Evolutionary conservation across 352 stramenopile genomes (phyloP).

Genomic region (Phytophthora chlamydospora): DNA sequence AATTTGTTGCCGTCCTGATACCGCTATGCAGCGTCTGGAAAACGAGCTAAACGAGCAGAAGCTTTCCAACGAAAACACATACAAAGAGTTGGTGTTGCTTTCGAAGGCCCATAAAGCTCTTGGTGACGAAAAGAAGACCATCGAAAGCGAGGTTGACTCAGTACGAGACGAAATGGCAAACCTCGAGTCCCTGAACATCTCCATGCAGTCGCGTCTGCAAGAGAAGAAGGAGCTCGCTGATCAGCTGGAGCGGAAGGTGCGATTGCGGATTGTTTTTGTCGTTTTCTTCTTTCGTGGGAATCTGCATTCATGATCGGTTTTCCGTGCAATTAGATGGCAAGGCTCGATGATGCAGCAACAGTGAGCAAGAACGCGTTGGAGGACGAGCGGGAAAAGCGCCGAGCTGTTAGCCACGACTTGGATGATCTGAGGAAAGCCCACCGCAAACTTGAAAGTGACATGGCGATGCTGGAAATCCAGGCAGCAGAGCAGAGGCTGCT

Average conservation of each 20-base stretch:
- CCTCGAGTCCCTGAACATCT: constrained; percentile 64
- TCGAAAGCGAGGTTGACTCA: constrained; percentile 51
- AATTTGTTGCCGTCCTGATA: not conserved
- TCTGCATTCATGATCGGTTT: constrained; percentile 8
- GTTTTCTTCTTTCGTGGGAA: not conserved
- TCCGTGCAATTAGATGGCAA: constrained; percentile 41
- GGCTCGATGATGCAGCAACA: constrained; percentile 54
- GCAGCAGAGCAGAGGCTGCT: constrained; percentile 62
- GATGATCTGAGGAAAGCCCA: constrained; percentile 73
- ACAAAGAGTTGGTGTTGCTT: constrained; percentile 81
- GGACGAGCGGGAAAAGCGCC: constrained; percentile 67
- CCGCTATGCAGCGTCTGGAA: constrained; percentile 52
- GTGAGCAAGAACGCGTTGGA: constrained; percentile 58
- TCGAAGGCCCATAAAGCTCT: constrained; percentile 81
- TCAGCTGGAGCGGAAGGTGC: constrained; percentile 72
- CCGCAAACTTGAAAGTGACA: constrained; percentile 69
- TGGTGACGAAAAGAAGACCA: constrained; percentile 60
- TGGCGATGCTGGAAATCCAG: constrained; percentile 67
- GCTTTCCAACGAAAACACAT: constrained; percentile 65
- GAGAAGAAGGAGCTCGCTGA: constrained; percentile 71
- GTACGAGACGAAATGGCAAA: constrained; percentile 56
- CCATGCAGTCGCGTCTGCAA: constrained; percentile 60
- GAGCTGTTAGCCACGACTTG: constrained; percentile 49
- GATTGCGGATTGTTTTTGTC: constrained; percentile 1
- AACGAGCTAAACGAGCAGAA: constrained; percentile 66